phyloP scores from a whole-genome alignment of 331 rosid genomes.

The Telfairia occidentalis region DNA sequence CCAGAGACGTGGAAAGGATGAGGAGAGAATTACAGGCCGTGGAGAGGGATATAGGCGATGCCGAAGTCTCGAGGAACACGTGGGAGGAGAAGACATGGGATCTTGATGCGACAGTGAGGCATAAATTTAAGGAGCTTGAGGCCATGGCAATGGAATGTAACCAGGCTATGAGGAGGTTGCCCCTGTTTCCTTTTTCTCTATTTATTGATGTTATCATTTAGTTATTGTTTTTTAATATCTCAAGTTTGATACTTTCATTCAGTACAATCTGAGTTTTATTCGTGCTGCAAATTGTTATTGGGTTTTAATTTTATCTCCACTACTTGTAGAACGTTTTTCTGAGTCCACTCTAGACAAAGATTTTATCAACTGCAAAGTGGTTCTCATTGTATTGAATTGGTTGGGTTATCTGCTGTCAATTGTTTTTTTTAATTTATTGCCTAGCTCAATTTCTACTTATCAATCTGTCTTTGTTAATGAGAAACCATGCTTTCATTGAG shows the following conservation, averaged over 20 bases:
- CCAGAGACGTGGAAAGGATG: conserved; percentile 88
- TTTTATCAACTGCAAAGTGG: neutral
- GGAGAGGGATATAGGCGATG: conserved; percentile 65
- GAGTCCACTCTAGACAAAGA: neutral
- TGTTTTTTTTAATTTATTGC: neutral
- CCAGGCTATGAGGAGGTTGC: conserved; percentile 55
- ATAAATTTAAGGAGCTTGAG: conserved; percentile 58
- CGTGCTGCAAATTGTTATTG: neutral
- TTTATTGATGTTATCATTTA: neutral
- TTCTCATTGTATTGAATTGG: neutral
- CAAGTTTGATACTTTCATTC: neutral
- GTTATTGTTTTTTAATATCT: neutral
- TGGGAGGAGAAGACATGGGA: conserved; percentile 92
- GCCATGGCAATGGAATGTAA: conserved; percentile 68
- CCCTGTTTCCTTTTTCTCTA: neutral
- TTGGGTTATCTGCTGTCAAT: neutral
- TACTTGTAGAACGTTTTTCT: neutral
- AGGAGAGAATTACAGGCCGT: conserved; percentile 74
- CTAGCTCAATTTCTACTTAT: neutral
- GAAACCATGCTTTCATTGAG: too few relatives aligned
- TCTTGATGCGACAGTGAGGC: conserved; percentile 30
- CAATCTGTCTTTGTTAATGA: neutral
- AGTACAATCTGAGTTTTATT: neutral
- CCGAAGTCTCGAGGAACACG: conserved; percentile 44
- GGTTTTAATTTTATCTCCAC: neutral